Evolutionary conservation across 495 filamentous ascomycete genomes (phyloP).

Genomic region (Aspergillus hancockii): DNA sequence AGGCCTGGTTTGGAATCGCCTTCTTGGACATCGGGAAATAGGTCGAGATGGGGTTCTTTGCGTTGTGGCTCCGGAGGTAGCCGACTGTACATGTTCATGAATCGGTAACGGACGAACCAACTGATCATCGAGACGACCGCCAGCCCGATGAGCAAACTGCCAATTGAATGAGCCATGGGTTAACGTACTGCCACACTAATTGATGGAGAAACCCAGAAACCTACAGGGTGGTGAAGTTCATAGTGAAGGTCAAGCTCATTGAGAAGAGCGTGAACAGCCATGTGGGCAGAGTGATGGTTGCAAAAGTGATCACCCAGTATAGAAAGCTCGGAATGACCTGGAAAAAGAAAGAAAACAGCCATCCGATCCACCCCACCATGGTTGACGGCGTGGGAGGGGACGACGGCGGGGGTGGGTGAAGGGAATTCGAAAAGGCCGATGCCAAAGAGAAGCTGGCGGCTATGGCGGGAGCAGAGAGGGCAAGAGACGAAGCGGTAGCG

Average conservation of each 20-base stretch:
- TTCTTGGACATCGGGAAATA: slow-evolving; percentile 91
- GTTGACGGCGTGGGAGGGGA: slow-evolving; percentile 37
- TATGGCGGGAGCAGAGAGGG: slow-evolving; percentile 25
- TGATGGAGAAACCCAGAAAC: slow-evolving; percentile 20
- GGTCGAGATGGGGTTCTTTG: slow-evolving; percentile 91
- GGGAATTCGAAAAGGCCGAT: slow-evolving; percentile 23
- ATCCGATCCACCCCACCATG: slow-evolving; percentile 48
- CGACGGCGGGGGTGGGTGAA: slow-evolving; percentile 30
- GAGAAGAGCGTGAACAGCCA: slow-evolving; percentile 92
- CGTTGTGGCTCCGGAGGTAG: slow-evolving; percentile 92
- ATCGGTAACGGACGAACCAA: slow-evolving; percentile 93
- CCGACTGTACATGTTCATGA: slow-evolving; percentile 91
- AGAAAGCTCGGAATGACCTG: slow-evolving; percentile 68
- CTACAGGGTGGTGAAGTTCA: slow-evolving; percentile 96
- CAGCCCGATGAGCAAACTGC: slow-evolving; percentile 75
- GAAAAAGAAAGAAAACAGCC: slow-evolving; percentile 45
- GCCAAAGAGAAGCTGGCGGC: slow-evolving; percentile 23
- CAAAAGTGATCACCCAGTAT: slow-evolving; percentile 81
- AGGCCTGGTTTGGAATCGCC: slow-evolving; percentile 87
- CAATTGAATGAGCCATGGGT: slow-evolving; percentile 15
- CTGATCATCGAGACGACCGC: slow-evolving; percentile 76
- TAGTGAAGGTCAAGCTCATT: slow-evolving; percentile 93
- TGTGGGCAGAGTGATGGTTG: slow-evolving; percentile 85
- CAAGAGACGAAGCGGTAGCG: slow-evolving; percentile 10
- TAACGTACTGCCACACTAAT: not conserved